These are phyloP conservation scores for Ophioceras dolichostomum DNA, from an alignment of 2,329 filamentous ascomycete species.

Conservation along the genomic window DNA sequence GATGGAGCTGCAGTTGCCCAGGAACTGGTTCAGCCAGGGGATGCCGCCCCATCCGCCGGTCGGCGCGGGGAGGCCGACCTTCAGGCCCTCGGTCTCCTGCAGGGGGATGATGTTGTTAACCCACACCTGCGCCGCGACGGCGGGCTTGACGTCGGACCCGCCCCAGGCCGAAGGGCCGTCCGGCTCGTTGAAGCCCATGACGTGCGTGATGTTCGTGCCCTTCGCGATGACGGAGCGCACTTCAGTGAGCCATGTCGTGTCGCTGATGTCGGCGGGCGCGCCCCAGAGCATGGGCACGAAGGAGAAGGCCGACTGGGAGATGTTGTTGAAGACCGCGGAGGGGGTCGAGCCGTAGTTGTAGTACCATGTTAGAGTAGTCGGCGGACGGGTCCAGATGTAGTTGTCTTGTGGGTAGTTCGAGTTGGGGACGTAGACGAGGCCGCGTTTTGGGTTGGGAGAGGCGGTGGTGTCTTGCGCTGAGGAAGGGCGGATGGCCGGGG, in stretches of 20 bases:
- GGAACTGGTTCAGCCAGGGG: constrained; percentile 55
- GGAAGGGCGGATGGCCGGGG: constrained; percentile 12
- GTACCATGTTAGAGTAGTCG: constrained; percentile 64
- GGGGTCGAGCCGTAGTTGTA: constrained; percentile 62
- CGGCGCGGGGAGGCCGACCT: constrained; percentile 58
- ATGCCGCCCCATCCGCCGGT: constrained; percentile 49
- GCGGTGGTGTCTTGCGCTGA: background rate
- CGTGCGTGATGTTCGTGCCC: constrained; percentile 48
- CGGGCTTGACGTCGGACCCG: constrained; percentile 49
- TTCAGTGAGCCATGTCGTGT: constrained; percentile 47
- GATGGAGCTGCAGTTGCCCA: constrained; percentile 48
- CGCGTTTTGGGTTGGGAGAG: constrained; percentile 44
- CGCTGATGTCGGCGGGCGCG: constrained; percentile 27
- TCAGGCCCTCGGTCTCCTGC: constrained; percentile 46
- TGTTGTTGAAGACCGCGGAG: constrained; percentile 33
- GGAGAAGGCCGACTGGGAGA: constrained; percentile 44
- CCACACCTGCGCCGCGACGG: constrained; percentile 55
- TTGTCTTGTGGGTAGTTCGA: constrained; percentile 46
- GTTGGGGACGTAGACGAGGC: constrained; percentile 56
- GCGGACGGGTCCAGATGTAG: constrained; percentile 44
- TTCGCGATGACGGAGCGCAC: constrained; percentile 43
- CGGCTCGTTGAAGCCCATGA: constrained; percentile 73
- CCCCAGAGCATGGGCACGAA: constrained; percentile 81
- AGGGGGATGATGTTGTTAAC: constrained; percentile 60
- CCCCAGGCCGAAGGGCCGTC: constrained; percentile 44